These are phyloP conservation scores for Cryphonectria parasitica DNA, from an alignment of 2,329 filamentous ascomycete genomes.

Conservation along the genomic window DNA sequence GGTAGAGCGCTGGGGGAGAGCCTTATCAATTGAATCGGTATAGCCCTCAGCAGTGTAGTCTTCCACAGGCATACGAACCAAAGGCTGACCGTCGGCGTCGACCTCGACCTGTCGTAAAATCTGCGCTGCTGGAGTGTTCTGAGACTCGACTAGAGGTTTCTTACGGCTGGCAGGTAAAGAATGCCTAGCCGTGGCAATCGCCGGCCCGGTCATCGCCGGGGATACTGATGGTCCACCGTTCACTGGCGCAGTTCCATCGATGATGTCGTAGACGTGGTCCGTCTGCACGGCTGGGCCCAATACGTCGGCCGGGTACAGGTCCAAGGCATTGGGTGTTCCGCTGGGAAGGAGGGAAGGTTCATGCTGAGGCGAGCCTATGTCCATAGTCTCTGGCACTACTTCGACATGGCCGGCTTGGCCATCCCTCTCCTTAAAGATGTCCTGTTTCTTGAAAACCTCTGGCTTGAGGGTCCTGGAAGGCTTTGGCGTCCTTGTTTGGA, in stretches of 20 bases:
- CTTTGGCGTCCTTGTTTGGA: constrained; percentile 13
- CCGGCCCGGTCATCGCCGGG: not conserved
- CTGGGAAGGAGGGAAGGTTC: not conserved
- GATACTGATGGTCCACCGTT: not conserved
- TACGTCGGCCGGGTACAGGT: constrained; percentile 23
- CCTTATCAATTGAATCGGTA: constrained; percentile 21
- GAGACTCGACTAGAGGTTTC: not conserved
- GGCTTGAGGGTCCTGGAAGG: not conserved
- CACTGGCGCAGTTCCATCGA: not conserved
- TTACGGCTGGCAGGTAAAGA: not conserved
- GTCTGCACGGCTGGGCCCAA: constrained; percentile 10
- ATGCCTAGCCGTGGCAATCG: not conserved
- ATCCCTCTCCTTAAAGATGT: not conserved
- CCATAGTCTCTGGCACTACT: not conserved
- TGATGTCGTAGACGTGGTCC: not conserved
- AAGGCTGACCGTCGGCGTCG: constrained; percentile 1
- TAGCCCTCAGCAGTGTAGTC: constrained; percentile 28
- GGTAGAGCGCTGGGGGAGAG: constrained; percentile 31
- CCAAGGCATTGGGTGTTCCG: not conserved
- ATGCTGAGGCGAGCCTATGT: not conserved
- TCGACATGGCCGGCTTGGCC: not conserved
- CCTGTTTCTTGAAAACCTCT: not conserved
- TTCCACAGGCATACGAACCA: constrained; percentile 30
- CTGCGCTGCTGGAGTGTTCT: not conserved
- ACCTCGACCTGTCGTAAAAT: constrained; percentile 3